Evolutionary conservation across 2,329 filamentous ascomycete species (phyloP), one percentile per base, ranked within the genome.

Genomic region (Lomentospora prolificans): DNA sequence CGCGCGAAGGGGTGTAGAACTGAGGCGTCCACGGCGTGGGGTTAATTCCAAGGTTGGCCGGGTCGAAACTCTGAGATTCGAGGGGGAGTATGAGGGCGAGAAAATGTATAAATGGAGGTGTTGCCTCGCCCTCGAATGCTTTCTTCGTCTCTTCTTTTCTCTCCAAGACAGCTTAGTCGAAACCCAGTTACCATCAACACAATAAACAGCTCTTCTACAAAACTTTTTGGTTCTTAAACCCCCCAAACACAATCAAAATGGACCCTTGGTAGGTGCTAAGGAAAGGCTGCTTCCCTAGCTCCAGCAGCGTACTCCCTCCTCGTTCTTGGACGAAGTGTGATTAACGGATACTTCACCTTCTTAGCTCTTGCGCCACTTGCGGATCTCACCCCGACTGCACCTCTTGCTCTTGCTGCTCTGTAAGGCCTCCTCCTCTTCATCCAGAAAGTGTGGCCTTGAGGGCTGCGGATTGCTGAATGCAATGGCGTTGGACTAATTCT

Each of bases 391-490:
- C 33, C 36, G 52, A 54, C 52, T 54, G 52, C 52, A 44, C 33
- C 36, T 44, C 33, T 39, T 54, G 52, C 52, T 22, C 9, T 30
- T 54, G 52, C 52, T 54, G 52, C 52, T 54, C 52, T 44, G 52
- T 54, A 31, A 27, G 50, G n/a, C 44, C 30, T 33, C 30, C 44
- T 10, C 19, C 44, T 22, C 17, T 22, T 25, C 9, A 19, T 12
- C 41, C 41, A n/a, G n/a, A 17, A 41, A 41, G n/a, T 17, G 19
- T 41, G 36, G 19, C n/a, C 36, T 10, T 19, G n/a, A 41, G 36
- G 19, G 36, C 36, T 41, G n/a, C 36, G 36, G 36, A n/a, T n/a
- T 41, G n/a, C 36, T 17, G 36, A 17, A 41, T 41, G 5, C 36
- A 17, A 17, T 7, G 36, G 3, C 36, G 19, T 41, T 3, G n/a